Evolutionary conservation across 305 asterid genomes (phyloP), one percentile per base, ranked within the genome.

Genomic region (Plantago coronopus): DNA sequence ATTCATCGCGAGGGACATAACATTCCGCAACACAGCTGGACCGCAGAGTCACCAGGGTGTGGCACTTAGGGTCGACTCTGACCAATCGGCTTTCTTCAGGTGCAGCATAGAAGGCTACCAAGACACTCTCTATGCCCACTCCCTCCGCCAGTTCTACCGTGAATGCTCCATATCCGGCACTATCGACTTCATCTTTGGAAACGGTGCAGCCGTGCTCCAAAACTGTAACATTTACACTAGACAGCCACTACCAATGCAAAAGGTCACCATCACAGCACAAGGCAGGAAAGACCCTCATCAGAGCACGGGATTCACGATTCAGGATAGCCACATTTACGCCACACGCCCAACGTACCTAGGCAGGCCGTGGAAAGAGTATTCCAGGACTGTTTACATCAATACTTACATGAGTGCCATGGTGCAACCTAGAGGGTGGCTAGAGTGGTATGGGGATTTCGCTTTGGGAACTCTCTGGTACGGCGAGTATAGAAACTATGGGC

Each of bases 71-170:
- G 95, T 90, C 18, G 96, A 90, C 72, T 87, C 94, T 2, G 96
- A 90, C 69, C 86, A 80, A 13, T 90, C 96, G 0, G 93, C 96
- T 57, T 83, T 90, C 75, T 87, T 63, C 82, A 82, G 95, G 27
- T 87, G 97, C 83, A 89, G 97, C 76, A 83, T 89, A 76, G 97
- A 89, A 22, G 95, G 95, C 0, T 76, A 87, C 70, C 97, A 89
- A 51, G 97, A 89, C 83, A 89, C 97, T 0, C 93, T 89, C 38
- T 89, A 89, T 69, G 83, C 94, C 22, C 95, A 89, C 75, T 89
- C 97, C 49, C 89, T 84, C 69, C 89, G 95, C 45, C 97, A 89
- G 20, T 86, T 89, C 85, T 89, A 83, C 76, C 87, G 93, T 7
- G 93, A 89, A 48, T 87, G 97, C 83, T 61, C 46, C 79, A 78